These are phyloP conservation scores for Kalmusia sp. DNA, from an alignment of 2,329 filamentous ascomycete genomes.

Conservation along the genomic window DNA sequence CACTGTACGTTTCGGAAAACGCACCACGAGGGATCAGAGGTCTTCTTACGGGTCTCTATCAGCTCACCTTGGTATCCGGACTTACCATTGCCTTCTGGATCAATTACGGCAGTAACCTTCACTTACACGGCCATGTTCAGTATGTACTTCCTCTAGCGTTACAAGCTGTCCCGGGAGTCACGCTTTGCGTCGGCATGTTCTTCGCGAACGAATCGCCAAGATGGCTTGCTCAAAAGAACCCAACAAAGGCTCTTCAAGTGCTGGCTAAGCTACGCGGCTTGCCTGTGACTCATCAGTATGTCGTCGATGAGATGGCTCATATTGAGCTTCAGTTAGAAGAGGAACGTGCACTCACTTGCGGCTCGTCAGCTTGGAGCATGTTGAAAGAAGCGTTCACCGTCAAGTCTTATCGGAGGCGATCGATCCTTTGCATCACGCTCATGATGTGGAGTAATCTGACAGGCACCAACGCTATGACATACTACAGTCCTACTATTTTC, in stretches of 20 bases:
- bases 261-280: constrained; percentile 66
- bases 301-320: constrained; percentile 42
- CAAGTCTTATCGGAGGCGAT: constrained; percentile 64
- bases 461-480: constrained; percentile 60
- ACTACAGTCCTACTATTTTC: constrained; percentile 76
- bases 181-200: constrained; percentile 67
- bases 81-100: constrained; percentile 62
- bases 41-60: constrained; percentile 65
- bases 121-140: constrained; percentile 55
- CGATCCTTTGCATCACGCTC: constrained; percentile 67
- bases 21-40: constrained; percentile 65
- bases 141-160: constrained; percentile 69
- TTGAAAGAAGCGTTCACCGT: constrained; percentile 53
- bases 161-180: constrained; percentile 68
- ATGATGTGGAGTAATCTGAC: constrained; percentile 78
- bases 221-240: constrained; percentile 70
- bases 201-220: constrained; percentile 71
- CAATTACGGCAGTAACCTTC: constrained; percentile 60
- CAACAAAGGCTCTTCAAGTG: constrained; percentile 68
- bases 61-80: constrained; percentile 62
- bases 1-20: constrained; percentile 67
- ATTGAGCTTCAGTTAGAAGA: constrained; percentile 51
- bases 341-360: constrained; percentile 65
- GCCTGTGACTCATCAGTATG: constrained; percentile 40
- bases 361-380: constrained; percentile 51